Evolutionary conservation across 768 basidiomycete species (phyloP), one percentile per base, ranked within the genome.

Genomic region (Grammothele lineata): DNA sequence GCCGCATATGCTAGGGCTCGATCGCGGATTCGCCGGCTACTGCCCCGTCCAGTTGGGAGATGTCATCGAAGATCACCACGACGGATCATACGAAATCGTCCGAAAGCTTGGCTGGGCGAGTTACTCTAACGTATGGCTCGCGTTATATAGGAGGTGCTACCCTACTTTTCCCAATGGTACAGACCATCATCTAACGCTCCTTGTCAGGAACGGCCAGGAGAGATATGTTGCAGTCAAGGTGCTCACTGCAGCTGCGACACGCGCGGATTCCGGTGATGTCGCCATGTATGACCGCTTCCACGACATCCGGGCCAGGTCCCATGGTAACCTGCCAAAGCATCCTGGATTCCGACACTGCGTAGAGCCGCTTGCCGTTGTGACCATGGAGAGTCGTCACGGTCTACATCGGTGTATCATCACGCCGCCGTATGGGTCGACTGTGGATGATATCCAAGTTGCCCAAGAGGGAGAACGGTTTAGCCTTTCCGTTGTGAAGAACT

Each of bases 71-170:
- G 40, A 41, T 18, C 26, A 17, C 17, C 26, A 45, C 11, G 43
- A 27, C 8, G 43, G 48, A 27, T 41, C 62, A 38, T 70, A 69
- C 58, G 45, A 60, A 24, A 61, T 70, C 42, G 63, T 71, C 19
- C 47, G 66, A 43, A 71, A 70, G 54, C 52, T 71, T 27, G 69
- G 69, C 32, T 57, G 36, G 39, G 57, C 42, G 2, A 18, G 33
- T 2, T 23, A 30, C 15, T 45, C 55, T 3, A 58, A 44, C 22
- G 51, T 57, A 8, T 58, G 57, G 57, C 48, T 58, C 11, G 46
- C 46, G 4, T 37, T 23, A 17, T 15, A 21, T 5, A 19, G 5
- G 12, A 18, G 25, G 44, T 45, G 22, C 23, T 30, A 30, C 8
- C 27, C 27, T 30, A 7, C 27, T 30, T 30, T 7, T 14, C 12